phyloP scores from a whole-genome alignment of 768 basidiomycete genomes.

The Brasilioporus rufonigricans region DNA sequence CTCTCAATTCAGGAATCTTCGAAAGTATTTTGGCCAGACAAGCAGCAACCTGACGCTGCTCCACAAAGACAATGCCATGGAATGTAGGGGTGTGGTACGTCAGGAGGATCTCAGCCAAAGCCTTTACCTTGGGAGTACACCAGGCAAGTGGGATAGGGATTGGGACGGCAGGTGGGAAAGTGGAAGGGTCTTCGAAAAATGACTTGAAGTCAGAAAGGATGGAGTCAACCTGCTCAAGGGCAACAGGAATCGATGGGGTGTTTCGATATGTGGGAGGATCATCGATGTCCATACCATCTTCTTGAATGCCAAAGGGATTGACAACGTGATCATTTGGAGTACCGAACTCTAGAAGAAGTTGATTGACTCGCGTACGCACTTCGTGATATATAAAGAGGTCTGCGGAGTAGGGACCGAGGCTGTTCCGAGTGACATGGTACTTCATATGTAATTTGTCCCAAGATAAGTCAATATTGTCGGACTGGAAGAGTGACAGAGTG shows the following conservation, averaged over 20 bases:
- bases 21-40: slow-evolving; percentile 66
- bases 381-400: slow-evolving; percentile 69
- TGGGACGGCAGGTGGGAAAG: slow-evolving; percentile 32
- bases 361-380: slow-evolving; percentile 47
- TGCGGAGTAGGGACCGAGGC: slow-evolving; percentile 72
- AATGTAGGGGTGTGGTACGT: slow-evolving; percentile 54
- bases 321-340: slow-evolving; percentile 16
- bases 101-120: slow-evolving; percentile 60
- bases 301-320: slow-evolving; percentile 16
- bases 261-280: slow-evolving; percentile 13
- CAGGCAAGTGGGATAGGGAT: slow-evolving; percentile 51
- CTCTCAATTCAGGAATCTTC: slow-evolving; percentile 54
- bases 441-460: slow-evolving; percentile 62
- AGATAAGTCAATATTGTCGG: slow-evolving; percentile 43
- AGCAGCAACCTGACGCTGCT: slow-evolving; percentile 77
- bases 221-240: slow-evolving; percentile 45
- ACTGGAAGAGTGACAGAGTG: slow-evolving; percentile 42
- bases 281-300: slow-evolving; percentile 31
- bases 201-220: slow-evolving; percentile 46
- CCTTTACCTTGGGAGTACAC: slow-evolving; percentile 71
- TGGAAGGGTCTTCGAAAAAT: slow-evolving; percentile 36
- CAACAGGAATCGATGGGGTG: slow-evolving; percentile 33
- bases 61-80: slow-evolving; percentile 85
- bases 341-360: slow-evolving; percentile 34
- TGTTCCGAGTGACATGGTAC: slow-evolving; percentile 57